Evolutionary conservation across 306 rosid genomes (phyloP), one percentile per base, ranked within the genome.

Genomic region (Medicago truncatula): DNA sequence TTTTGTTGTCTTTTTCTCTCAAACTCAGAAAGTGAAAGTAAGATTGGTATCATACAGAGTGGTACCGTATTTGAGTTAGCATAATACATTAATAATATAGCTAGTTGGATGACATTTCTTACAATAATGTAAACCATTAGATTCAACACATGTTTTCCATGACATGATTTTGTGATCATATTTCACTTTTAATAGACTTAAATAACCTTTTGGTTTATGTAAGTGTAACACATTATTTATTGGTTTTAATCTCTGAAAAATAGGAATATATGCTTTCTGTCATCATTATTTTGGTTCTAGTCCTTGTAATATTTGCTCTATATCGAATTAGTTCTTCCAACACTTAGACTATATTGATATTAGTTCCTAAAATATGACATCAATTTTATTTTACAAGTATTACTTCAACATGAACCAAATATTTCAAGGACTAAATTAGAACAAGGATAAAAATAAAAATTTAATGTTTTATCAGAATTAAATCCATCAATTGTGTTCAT

Each of bases 1-100:
- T 71, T 56, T 18, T n/a, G 20, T 44, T 41, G 39, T 57, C 13
- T 72, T 8, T 73, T 58, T 70, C 9, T n/a, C 62, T 38, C 28
- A 21, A 64, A 53, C 46, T 62, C 40, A 78, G 47, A 63, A 34
- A 34, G 38, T 34, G 44, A 40, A 36, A 53, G 70, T 72, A 18
- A 63, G 31, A 64, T n/a, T 70, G 6, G 67, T 41, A 39, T 60
- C 16, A 28, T 39, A 61, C 67, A 62, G 43, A 14, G 36, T 59
- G 72, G 53, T 62, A 21, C 57, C 70, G 18, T 54, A 65, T 79
- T 52, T 54, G 61, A 54, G 61, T 67, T 67, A 74, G 54, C 46
- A 75, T 68, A 10, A 28, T 28, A 28, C 3, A 28, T 28, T 28
- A 28, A 28, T 6, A 50, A 34, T 6, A 50, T 17, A 60, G 20